Conservation (phyloP, 257 asterid species). For the Solanum microdontum region DNA sequence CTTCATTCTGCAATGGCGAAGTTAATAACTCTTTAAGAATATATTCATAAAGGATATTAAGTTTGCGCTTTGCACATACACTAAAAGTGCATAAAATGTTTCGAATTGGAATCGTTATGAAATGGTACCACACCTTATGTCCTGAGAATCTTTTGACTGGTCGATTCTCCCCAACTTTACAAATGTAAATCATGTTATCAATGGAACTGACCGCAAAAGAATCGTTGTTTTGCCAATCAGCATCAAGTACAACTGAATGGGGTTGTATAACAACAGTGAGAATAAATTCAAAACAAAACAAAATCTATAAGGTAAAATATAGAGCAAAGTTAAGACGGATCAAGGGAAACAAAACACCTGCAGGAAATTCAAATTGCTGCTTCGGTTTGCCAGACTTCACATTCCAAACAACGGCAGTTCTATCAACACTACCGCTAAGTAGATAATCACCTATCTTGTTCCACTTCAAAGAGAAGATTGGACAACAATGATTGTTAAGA, state of each 20-base stretch:
- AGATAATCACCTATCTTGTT: constrained; percentile 91
- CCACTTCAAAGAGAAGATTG: constrained; percentile 93
- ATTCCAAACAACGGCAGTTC: constrained; percentile 92
- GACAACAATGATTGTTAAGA: constrained; percentile 74
- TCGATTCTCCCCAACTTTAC: constrained; percentile 76
- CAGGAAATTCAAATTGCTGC: constrained; percentile 80
- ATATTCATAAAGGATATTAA: constrained; percentile 16
- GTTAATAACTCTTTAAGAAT: neutral
- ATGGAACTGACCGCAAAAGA: constrained; percentile 88
- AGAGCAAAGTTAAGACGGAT: neutral
- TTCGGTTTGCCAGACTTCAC: constrained; percentile 75
- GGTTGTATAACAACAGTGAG: neutral
- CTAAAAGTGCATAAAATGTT: neutral
- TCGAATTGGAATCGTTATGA: neutral
- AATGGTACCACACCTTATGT: constrained; percentile 49
- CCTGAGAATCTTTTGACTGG: constrained; percentile 72
- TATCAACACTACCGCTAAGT: constrained; percentile 90
- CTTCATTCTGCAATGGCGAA: constrained; percentile 45
- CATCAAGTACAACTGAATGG: constrained; percentile 75
- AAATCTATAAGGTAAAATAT: neutral
- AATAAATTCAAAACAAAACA: neutral
- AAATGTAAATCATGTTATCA: constrained; percentile 78
- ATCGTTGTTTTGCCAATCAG: constrained; percentile 84
- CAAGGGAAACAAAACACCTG: constrained; percentile 35
- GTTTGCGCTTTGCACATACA: neutral